These are phyloP conservation scores for Yarrowia alimentaria DNA, from an alignment of 805 yeast species.

Conservation along the genomic window DNA sequence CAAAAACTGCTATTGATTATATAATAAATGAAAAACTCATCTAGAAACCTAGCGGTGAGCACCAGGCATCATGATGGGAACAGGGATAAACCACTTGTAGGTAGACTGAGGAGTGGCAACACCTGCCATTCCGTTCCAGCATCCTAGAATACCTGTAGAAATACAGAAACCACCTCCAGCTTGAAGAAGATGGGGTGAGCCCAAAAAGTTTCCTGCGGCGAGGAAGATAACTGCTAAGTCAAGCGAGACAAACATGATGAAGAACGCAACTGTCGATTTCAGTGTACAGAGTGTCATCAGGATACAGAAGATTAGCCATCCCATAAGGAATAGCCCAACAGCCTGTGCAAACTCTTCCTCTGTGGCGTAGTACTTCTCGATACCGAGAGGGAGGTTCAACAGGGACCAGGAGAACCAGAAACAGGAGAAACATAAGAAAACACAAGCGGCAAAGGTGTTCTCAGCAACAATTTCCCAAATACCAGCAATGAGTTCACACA, in stretches of 20 bases:
- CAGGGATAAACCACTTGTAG: slow-evolving; percentile 19
- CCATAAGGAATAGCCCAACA: slow-evolving; percentile 56
- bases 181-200: slow-evolving; percentile 41
- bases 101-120: slow-evolving; percentile 53
- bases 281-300: slow-evolving; percentile 53
- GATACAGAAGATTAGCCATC: slow-evolving; percentile 62
- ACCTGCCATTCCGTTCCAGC: slow-evolving; percentile 61
- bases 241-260: slow-evolving; percentile 53
- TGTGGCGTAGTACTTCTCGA: slow-evolving; percentile 45
- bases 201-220: slow-evolving; percentile 51
- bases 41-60: slow-evolving; percentile 5
- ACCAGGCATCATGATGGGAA: slow-evolving; percentile 20
- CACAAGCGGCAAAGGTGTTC: slow-evolving; percentile 62
- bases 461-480: slow-evolving; percentile 64
- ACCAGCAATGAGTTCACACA: slow-evolving; percentile 58
- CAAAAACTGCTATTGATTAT: slow-evolving; percentile 1
- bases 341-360: slow-evolving; percentile 42
- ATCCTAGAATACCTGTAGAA: slow-evolving; percentile 52
- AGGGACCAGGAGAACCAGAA: slow-evolving; percentile 68
- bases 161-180: slow-evolving; percentile 66
- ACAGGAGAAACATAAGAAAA: slow-evolving; percentile 48
- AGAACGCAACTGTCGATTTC: slow-evolving; percentile 66
- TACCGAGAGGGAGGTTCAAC: slow-evolving; percentile 52
- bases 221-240: slow-evolving; percentile 43
- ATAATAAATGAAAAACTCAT: not conserved